Conservation (phyloP, 805 yeast species). For the Cyberlindnera xylosilytica region DNA sequence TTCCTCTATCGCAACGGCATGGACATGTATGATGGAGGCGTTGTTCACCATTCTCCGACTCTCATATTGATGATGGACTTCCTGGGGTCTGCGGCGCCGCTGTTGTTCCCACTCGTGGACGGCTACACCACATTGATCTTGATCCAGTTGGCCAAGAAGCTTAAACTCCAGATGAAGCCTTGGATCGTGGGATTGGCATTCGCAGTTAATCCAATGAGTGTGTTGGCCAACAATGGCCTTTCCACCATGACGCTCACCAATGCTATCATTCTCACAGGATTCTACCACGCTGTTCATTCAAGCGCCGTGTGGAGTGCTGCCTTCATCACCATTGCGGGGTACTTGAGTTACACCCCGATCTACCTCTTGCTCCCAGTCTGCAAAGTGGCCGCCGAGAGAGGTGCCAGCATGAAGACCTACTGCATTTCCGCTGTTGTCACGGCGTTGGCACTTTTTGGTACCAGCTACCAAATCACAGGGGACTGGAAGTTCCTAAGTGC, state of each 20-base stretch:
- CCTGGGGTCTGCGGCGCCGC: slow-evolving; percentile 20
- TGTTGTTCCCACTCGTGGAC: slow-evolving; percentile 60
- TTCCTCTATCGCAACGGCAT: slow-evolving; percentile 54
- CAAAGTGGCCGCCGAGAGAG: slow-evolving; percentile 16
- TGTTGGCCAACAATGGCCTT: slow-evolving; percentile 64
- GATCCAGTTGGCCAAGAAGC: slow-evolving; percentile 42
- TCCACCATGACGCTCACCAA: slow-evolving; percentile 65
- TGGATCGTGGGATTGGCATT: slow-evolving; percentile 59
- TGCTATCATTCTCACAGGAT: slow-evolving; percentile 47
- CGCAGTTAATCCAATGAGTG: slow-evolving; percentile 76
- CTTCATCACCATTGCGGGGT: slow-evolving; percentile 58
- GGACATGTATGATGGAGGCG: slow-evolving; percentile 78
- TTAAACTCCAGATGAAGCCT: slow-evolving; percentile 28
- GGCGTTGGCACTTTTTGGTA: slow-evolving; percentile 30
- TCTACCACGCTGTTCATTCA: slow-evolving; percentile 41
- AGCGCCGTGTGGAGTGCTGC: slow-evolving; percentile 43
- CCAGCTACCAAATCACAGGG: slow-evolving; percentile 39
- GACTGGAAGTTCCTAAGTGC: slow-evolving; percentile 46
- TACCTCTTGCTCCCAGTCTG: slow-evolving; percentile 57
- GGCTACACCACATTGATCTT: slow-evolving; percentile 52
- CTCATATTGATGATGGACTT: slow-evolving; percentile 48
- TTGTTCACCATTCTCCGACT: slow-evolving; percentile 83
- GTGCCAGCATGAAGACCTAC: slow-evolving; percentile 22
- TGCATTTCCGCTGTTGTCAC: slow-evolving; percentile 28
- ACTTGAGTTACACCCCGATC: slow-evolving; percentile 60